These are phyloP conservation scores for Colletotrichum caudatum DNA, from an alignment of 2,329 filamentous ascomycete genomes.

Conservation along the genomic window DNA sequence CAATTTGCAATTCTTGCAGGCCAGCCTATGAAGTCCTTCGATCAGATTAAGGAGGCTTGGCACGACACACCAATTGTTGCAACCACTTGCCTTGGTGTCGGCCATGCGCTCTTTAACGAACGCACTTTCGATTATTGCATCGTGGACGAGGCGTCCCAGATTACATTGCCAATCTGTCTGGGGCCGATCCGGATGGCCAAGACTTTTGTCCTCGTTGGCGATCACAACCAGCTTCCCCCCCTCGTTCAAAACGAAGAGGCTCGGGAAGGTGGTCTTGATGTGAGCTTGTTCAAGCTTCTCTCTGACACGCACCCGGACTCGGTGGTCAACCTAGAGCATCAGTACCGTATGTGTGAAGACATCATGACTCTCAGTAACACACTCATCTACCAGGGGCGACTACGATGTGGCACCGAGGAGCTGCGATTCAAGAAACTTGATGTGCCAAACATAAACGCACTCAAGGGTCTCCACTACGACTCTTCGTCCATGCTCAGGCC, in stretches of 20 bases:
- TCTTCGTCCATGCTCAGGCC: constrained; percentile 57
- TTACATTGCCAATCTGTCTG: constrained; percentile 93
- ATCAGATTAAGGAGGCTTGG: constrained; percentile 86
- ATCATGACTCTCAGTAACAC: constrained; percentile 95
- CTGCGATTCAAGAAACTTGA: constrained; percentile 77
- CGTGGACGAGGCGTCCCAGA: constrained; percentile 97
- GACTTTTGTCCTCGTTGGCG: constrained; percentile 94
- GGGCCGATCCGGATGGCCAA: constrained; percentile 93
- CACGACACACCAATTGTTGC: constrained; percentile 90
- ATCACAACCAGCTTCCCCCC: constrained; percentile 95
- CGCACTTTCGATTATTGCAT: constrained; percentile 98
- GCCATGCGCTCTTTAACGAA: constrained; percentile 87
- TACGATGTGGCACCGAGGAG: constrained; percentile 87
- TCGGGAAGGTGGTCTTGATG: constrained; percentile 85
- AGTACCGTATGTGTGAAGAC: constrained; percentile 98
- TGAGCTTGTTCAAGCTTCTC: constrained; percentile 93
- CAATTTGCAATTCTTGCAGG: constrained; percentile 85
- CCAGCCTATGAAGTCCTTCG: constrained; percentile 79
- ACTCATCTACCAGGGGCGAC: constrained; percentile 89
- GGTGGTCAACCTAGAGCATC: constrained; percentile 92
- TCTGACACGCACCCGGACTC: constrained; percentile 89
- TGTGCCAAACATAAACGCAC: constrained; percentile 73
- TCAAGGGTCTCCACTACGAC: constrained; percentile 71
- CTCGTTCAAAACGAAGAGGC: constrained; percentile 94
- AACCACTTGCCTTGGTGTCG: constrained; percentile 93